Base-by-base conservation (phyloP, 176 grass and related monocot species). In the Rhynchospora breviuscula region DNA sequence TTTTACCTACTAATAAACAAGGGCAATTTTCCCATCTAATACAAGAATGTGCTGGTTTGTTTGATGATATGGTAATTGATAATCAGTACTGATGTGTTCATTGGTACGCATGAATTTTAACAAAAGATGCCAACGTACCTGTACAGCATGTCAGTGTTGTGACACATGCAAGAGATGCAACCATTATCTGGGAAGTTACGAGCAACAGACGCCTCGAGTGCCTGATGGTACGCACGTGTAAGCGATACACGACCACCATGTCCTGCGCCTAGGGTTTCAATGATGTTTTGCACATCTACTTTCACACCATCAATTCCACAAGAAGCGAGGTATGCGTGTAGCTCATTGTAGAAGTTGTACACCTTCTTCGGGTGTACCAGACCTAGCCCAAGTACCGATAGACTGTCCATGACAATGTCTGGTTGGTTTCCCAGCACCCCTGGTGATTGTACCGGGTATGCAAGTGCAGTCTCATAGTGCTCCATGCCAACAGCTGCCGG, bases 231-330 rank as follows among this genome's bases (percentile, higher is more conserved):
- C 0, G 87, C 85, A 1, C 87, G 70, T 1, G 94, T 97, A 52
- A 97, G 48, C 0, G 23, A 33, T 1, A 94, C 94, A 31, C 92
- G 77, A 59, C 94, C 92, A 43, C 94, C 94, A 63, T 94, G 92
- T 0, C 92, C 94, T 0, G 92, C 90, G 11, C 94, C 94, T 4
- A 92, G 70, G 0, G 91, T 92, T 87, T 97, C 91, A 57, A 97
- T 82, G 82, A 97, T 97, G 90, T 83, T 94, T 87, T 97, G 94
- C 64, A 89, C 90, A 87, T 94, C 94, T 1, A 97, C 94, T 88
- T 97, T 97, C 6, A 97, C 91, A 73, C 91, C 94, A 46, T 97
- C 91, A 2, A 97, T 61, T 77, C 91, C 94, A 75, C 88, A 94
- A 0, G 64, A 75, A 29, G 90, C 90, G 0, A 94, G 88, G 87